Base-by-base conservation (phyloP, 176 grass and related monocot genomes). In the Pontederia paniculata region DNA sequence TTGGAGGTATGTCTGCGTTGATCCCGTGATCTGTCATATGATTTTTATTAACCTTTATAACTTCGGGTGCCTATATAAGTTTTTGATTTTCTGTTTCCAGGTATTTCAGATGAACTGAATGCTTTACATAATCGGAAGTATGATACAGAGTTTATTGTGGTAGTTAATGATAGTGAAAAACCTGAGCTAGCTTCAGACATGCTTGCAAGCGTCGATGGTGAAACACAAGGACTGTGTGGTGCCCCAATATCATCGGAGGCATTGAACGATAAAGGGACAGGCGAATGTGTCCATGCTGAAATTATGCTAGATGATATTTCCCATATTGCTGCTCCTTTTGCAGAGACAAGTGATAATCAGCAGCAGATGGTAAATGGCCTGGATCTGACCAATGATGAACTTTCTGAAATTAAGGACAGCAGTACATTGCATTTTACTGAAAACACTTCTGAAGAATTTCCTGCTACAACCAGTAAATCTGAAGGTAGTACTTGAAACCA, bases 101-200 rank as follows among this genome's bases (percentile, higher is more conserved):
- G 87, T 71, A 58, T 77, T 58, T 84, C 75, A 61, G 76, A 75
- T 50, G 77, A 88, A 63, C 52, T 98, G 47, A 88, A 79, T 58
- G 47, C 64, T 28, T 58, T 85, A 15, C 78, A 88, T 10, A 42
- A 49, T 28, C 78, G 23, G 63, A 75, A 65, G 50, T 93, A 88
- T 48, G 78, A 67, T 66, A 64, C 69, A 41, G 56, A 44, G 17
- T 44, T 72, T 60, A 23, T 47, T 70, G 57, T 53, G 50, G 53
- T 54, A 58, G 17, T 19, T 45, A 67, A 58, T 42, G 53, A 61
- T 13, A 81, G 48, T 50, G 78, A 66, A 53, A 44, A 44, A 14
- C 20, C 28, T 13, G 31, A 58, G 13, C 57, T 15, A 15, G 19
- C 41, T 50, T 50, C 55, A 46, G 16, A 45, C 5, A 57, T 28